Conservation (phyloP, 2,329 filamentous ascomycete genomes). For the Diaporthe sp. region DNA sequence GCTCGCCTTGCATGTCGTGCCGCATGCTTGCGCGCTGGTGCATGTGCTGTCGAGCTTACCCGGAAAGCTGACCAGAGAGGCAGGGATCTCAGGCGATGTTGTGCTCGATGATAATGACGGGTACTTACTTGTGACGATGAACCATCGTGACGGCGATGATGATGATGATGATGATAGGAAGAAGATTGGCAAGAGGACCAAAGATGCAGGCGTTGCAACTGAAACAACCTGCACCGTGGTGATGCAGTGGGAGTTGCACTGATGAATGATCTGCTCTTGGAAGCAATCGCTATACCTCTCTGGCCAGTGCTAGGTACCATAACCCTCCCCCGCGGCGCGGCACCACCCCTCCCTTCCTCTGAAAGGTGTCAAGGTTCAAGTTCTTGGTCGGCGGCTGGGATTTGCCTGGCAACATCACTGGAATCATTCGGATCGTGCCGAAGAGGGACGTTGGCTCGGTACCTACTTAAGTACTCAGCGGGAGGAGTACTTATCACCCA, state of each 20-base stretch:
- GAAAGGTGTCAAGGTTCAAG: background rate
- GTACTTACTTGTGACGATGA: background rate
- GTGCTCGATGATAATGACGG: background rate
- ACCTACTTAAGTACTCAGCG: background rate
- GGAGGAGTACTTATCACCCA: background rate
- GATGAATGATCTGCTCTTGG: slow-evolving; percentile 19
- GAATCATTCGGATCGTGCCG: slow-evolving; percentile 31
- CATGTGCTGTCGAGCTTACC: background rate
- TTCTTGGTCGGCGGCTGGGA: background rate
- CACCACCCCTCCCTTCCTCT: background rate
- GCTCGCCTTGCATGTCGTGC: slow-evolving; percentile 15
- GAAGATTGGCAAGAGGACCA: background rate
- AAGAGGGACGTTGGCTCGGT: slow-evolving; percentile 15
- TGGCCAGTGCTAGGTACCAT: background rate
- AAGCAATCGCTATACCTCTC: background rate
- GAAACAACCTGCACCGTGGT: slow-evolving; percentile 4
- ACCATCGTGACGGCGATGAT: background rate
- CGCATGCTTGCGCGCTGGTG: background rate
- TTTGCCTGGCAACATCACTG: slow-evolving; percentile 11
- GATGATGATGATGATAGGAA: background rate
- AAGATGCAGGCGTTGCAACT: background rate
- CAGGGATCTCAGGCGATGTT: background rate
- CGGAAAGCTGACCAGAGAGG: background rate
- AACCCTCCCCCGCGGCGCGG: background rate
- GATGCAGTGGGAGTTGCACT: slow-evolving; percentile 23